phyloP scores from a whole-genome alignment of 2,329 filamentous ascomycete species.

The Ophiostoma pallidulum region DNA sequence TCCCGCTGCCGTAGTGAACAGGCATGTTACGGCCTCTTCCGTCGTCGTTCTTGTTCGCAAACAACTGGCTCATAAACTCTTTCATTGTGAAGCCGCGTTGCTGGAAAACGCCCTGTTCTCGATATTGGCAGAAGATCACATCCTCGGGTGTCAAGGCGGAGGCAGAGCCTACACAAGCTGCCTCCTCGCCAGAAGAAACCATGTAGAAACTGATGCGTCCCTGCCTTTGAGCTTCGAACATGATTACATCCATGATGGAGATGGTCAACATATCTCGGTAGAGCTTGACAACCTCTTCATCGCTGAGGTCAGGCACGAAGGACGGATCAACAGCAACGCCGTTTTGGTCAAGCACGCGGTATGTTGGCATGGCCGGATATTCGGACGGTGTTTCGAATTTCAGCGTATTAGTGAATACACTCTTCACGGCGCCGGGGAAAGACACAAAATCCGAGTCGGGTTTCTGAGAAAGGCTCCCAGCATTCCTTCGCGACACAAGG shows the following conservation, averaged over 20 bases:
- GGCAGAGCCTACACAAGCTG: conserved; percentile 80
- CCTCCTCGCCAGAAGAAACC: conserved; percentile 91
- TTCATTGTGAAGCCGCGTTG: conserved; percentile 79
- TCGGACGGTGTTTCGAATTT: conserved; percentile 66
- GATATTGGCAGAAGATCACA: conserved; percentile 88
- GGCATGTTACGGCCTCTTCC: conserved; percentile 92
- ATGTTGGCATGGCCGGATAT: conserved; percentile 74
- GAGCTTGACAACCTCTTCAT: conserved; percentile 50
- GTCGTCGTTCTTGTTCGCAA: conserved; percentile 72
- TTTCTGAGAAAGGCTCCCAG: conserved; percentile 45
- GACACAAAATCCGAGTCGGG: conserved; percentile 47
- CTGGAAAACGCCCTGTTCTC: conserved; percentile 84
- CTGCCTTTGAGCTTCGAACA: conserved; percentile 96
- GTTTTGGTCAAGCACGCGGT: conserved; percentile 83
- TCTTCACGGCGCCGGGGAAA: conserved; percentile 96
- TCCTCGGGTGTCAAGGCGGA: conserved; percentile 76
- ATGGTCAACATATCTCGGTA: conserved; percentile 58
- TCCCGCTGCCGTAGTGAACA: conserved; percentile 82
- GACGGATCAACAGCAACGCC: conserved; percentile 70
- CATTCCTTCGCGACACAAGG: conserved; percentile 15
- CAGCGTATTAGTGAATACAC: conserved; percentile 76
- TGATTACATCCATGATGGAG: conserved; percentile 89
- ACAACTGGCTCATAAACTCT: conserved; percentile 93
- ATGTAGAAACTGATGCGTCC: conserved; percentile 96
- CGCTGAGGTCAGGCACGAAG: conserved; percentile 58